These are phyloP conservation scores for Coleophoma crateriformis DNA, from an alignment of 2,329 filamentous ascomycete species.

Conservation along the genomic window DNA sequence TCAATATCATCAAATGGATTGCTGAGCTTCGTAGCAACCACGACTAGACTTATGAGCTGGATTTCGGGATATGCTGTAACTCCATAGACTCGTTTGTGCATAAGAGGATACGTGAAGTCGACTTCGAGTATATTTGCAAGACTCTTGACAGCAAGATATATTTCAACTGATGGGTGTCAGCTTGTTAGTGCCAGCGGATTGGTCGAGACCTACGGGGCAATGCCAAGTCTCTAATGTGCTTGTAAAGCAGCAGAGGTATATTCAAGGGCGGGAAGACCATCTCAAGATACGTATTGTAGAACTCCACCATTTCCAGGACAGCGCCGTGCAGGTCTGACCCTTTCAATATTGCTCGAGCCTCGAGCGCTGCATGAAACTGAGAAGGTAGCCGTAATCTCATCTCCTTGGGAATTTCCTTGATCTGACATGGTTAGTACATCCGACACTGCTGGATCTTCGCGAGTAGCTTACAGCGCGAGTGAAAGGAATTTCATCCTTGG, in stretches of 20 bases:
- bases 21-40: conserved; percentile 73
- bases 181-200: not conserved
- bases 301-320: conserved; percentile 54
- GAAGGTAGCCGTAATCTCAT: conserved; percentile 62
- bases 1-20: conserved; percentile 65
- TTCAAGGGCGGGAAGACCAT: conserved; percentile 72
- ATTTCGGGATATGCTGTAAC: conserved; percentile 67
- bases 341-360: conserved; percentile 40
- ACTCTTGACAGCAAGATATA: conserved; percentile 52
- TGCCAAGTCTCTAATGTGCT: conserved; percentile 65
- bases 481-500: conserved; percentile 64
- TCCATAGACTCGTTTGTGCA: conserved; percentile 33
- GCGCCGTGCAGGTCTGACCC: conserved; percentile 58
- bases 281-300: conserved; percentile 62
- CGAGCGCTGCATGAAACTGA: conserved; percentile 53
- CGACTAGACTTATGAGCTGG: conserved; percentile 62
- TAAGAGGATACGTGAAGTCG: conserved; percentile 51
- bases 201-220: conserved; percentile 57
- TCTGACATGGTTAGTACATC: conserved; percentile 27
- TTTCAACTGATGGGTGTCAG: conserved; percentile 48
- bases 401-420: conserved; percentile 52
- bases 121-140: conserved; percentile 38
- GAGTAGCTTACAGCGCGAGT: conserved; percentile 51
- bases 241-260: conserved; percentile 58
- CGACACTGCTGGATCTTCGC: not conserved